Percentiles rank a stretch among this genome's conserved stretches.
These are phyloP conservation scores for Tulasnella sp. DNA, from an alignment of 768 basidiomycete species.

Conservation along the genomic window DNA sequence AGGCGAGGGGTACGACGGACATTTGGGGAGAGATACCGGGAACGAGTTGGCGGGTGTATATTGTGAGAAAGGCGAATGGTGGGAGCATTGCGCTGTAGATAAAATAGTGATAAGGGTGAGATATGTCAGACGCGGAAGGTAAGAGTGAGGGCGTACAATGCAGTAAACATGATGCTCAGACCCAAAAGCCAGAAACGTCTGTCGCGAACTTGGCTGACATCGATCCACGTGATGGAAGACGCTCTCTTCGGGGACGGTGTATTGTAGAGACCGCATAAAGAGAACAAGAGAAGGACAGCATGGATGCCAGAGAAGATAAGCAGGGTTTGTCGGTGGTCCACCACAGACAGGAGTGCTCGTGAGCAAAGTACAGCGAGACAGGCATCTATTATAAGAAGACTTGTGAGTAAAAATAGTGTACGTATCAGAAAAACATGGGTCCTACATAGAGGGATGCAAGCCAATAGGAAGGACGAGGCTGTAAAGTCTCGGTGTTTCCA, in stretches of 20 bases:
- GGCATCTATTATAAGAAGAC: conserved; percentile 22
- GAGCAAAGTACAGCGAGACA: conserved; percentile 35
- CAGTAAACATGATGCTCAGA: conserved; percentile 42
- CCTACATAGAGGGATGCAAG: conserved; percentile 16
- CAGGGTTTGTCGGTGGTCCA: conserved; percentile 41
- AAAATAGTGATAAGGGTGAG: background rate
- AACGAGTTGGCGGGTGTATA: background rate
- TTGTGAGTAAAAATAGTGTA: background rate
- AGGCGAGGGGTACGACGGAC: conserved; percentile 1
- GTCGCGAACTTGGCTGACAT: conserved; percentile 27
- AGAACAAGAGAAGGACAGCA: conserved; percentile 41
- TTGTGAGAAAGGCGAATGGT: conserved; percentile 11
- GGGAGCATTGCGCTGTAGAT: conserved; percentile 14
- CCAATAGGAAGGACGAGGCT: conserved; percentile 7
- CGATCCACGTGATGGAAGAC: conserved; percentile 30
- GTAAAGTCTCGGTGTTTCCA: conserved; percentile 15
- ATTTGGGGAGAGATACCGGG: conserved; percentile 15
- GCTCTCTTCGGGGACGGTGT: conserved; percentile 26
- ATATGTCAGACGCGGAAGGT: too few species aligned
- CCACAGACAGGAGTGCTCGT: conserved; percentile 42
- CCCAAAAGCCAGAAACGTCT: conserved; percentile 45
- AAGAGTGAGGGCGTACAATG: conserved; percentile 28
- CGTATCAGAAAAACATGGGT: background rate
- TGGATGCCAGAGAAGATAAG: conserved; percentile 43
- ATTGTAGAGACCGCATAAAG: conserved; percentile 44